These are phyloP conservation scores for Didymella pinodella DNA, from an alignment of 2,329 filamentous ascomycete species.

Conservation along the genomic window DNA sequence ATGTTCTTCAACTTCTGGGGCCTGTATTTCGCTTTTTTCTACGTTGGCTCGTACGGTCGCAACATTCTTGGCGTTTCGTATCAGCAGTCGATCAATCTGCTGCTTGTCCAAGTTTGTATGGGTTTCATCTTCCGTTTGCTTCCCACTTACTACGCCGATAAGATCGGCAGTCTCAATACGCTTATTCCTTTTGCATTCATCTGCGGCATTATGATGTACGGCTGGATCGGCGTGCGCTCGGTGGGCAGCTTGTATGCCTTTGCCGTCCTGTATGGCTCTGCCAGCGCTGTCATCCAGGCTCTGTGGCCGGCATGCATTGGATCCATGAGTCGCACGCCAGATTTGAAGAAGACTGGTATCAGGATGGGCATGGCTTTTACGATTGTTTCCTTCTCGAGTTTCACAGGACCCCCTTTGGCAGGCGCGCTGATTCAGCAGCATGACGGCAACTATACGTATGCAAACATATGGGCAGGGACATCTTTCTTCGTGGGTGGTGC, in stretches of 20 bases:
- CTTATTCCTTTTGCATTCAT: slow-evolving; percentile 59
- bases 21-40: slow-evolving; percentile 57
- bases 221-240: slow-evolving; percentile 43
- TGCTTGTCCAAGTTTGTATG: slow-evolving; percentile 62
- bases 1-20: slow-evolving; percentile 51
- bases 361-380: slow-evolving; percentile 51
- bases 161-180: slow-evolving; percentile 56
- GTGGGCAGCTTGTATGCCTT: slow-evolving; percentile 40
- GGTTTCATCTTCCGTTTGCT: slow-evolving; percentile 59
- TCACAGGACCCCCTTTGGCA: slow-evolving; percentile 48
- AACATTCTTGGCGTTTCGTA: slow-evolving; percentile 58
- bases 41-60: slow-evolving; percentile 54
- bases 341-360: slow-evolving; percentile 45
- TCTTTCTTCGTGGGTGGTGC: slow-evolving; percentile 41
- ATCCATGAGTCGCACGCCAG: slow-evolving; percentile 43
- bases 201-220: slow-evolving; percentile 55
- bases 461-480: slow-evolving; percentile 49
- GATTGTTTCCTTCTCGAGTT: slow-evolving; percentile 46
- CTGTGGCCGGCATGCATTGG: slow-evolving; percentile 41
- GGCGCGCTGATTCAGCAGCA: slow-evolving; percentile 44
- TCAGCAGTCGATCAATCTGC: slow-evolving; percentile 61
- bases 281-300: slow-evolving; percentile 41
- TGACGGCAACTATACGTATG: slow-evolving; percentile 42
- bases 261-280: slow-evolving; percentile 43
- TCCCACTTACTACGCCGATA: slow-evolving; percentile 54